Base-by-base conservation (phyloP, 768 basidiomycete species). In the Hericium rajendrae region DNA sequence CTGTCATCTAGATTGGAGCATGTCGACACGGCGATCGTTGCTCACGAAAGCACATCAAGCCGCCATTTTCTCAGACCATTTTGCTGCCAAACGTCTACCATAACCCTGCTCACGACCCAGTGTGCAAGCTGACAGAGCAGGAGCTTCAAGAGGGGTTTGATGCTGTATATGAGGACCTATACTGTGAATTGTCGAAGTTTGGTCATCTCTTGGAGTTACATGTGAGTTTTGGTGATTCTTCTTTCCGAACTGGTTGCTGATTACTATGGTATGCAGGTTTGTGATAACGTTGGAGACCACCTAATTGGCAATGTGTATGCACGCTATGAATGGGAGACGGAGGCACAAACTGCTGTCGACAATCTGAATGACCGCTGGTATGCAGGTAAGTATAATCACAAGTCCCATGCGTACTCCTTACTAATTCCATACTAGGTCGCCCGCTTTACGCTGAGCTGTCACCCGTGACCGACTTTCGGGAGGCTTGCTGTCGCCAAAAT, bases 281-380 rank as follows among this genome's bases (percentile, higher is more conserved):
- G 95, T 68, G 95, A 99, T 74, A 99, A 99, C 67, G 94, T 99
- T 38, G 97, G 97, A n/a, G 97, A 98, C 68, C 95, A 99, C 68
- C 77, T 98, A 24, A 91, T 95, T 66, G 94, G 94, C 22, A 97
- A 97, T 65, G 95, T 99, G 2, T 99, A 99, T 68, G 95, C 94
- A 4, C 84, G 95, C 22, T 99, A 91, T 67, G 95, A 99, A 67
- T 97, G 93, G 94, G 95, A 99, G 72, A 94, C 94, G 0, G 95
- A 99, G 69, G 95, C 95, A 9, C 88, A 93, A 66, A 76, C 85
- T 32, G 95, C 95, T 2, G 92, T 97, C 6, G 91, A 95, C 64
- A 90, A 81, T 58, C 75, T 97, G 62, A 97, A 98, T 65, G 88
- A 95, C 66, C 83, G 95, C 37, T 99, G 97, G 97, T 99, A 97